phyloP scores from a whole-genome alignment of 176 grass and related monocot species.

The Aechmea fasciata region DNA sequence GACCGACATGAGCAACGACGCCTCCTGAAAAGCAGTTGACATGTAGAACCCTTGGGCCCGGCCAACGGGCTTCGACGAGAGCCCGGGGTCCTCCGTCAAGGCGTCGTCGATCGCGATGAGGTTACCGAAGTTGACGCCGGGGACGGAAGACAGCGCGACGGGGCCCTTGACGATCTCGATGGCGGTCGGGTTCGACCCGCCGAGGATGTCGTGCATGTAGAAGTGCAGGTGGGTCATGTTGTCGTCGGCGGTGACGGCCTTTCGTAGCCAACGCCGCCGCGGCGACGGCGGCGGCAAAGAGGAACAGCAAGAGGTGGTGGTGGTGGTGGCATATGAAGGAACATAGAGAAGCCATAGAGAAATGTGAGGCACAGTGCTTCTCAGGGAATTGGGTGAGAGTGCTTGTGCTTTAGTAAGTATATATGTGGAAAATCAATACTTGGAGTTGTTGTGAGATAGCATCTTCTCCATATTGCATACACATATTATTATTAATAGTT shows the following conservation, averaged over 20 bases:
- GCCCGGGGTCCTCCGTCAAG: not conserved
- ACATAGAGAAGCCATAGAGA: not conserved
- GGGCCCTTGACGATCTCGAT: not conserved
- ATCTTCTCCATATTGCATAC: too few relatives aligned
- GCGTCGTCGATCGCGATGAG: not conserved
- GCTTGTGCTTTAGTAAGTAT: too few relatives aligned
- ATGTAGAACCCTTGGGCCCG: slow-evolving; percentile 11
- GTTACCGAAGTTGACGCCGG: not conserved
- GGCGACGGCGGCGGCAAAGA: not conserved
- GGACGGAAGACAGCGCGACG: not conserved
- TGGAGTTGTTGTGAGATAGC: too few relatives aligned
- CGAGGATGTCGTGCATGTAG: slow-evolving; percentile 11
- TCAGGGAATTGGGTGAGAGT: too few relatives aligned
- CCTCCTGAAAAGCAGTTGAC: not conserved
- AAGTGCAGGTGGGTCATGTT: slow-evolving; percentile 13
- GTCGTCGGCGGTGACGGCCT: not conserved
- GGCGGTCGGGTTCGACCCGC: not conserved
- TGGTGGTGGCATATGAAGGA: not conserved
- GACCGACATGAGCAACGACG: not conserved
- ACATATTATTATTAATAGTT: too few relatives aligned
- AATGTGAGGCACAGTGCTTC: too few relatives aligned
- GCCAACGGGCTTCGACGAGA: slow-evolving; percentile 8
- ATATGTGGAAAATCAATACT: too few relatives aligned
- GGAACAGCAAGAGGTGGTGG: not conserved
- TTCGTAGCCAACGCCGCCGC: not conserved